A percentile compares a stretch with the other conserved stretches of the same genome.
Conservation (phyloP, 2,329 filamentous ascomycete species). For the Fusarium mundagurra region DNA sequence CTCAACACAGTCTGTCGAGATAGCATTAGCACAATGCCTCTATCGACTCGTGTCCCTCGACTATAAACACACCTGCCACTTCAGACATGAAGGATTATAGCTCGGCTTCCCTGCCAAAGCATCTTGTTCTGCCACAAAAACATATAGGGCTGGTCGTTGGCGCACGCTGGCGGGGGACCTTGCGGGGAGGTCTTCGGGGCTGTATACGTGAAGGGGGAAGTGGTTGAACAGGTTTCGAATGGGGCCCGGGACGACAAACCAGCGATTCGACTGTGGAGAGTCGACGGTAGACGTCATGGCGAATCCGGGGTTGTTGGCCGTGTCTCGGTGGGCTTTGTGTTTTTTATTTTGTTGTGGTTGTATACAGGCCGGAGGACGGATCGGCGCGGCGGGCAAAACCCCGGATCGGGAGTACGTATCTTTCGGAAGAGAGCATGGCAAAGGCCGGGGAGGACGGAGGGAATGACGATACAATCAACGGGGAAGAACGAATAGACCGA, state of each 20-base stretch:
- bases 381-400: conserved; percentile 34
- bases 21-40: background rate
- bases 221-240: conserved; percentile 84
- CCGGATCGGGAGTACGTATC: conserved; percentile 34
- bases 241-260: conserved; percentile 74
- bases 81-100: conserved; percentile 92
- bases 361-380: conserved; percentile 21
- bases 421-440: background rate
- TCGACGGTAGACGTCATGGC: conserved; percentile 31
- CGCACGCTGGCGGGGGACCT: conserved; percentile 57
- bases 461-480: background rate
- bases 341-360: background rate
- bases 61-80: conserved; percentile 81
- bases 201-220: conserved; percentile 82
- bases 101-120: conserved; percentile 72
- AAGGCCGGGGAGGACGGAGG: conserved; percentile 1
- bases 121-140: conserved; percentile 77
- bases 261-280: conserved; percentile 41
- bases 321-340: background rate
- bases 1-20: conserved; percentile 77
- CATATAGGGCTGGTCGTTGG: conserved; percentile 70
- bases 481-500: background rate
- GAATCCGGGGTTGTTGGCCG: background rate
- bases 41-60: background rate
- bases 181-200: conserved; percentile 77